Evolutionary conservation across 1,284 basidiomycete species (phyloP).

Genomic region (Hemileia vastatrix): DNA sequence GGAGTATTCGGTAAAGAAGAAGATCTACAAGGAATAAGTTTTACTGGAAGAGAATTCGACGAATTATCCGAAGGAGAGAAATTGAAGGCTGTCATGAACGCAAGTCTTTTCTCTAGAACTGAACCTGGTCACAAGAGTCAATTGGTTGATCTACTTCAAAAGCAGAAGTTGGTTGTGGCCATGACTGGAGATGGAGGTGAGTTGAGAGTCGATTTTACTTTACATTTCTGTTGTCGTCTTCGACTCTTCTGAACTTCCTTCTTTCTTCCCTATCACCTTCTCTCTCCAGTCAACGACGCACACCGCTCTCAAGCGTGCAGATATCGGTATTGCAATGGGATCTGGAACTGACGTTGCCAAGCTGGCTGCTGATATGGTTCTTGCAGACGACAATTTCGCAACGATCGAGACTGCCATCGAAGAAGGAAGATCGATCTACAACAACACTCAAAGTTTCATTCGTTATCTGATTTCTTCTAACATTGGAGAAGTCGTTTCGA

Average conservation of each 20-base stretch:
- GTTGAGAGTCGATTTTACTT: too few relatives aligned
- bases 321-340: conserved; percentile 43
- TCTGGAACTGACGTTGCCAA: conserved; percentile 42
- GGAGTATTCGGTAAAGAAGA: conserved; percentile 34
- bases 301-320: conserved; percentile 42
- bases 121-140: conserved; percentile 41
- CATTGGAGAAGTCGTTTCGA: conserved; percentile 78
- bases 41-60: conserved; percentile 41
- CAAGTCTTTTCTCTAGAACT: conserved; percentile 37
- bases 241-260: neutral
- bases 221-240: conserved; percentile 5
- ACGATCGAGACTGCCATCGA: conserved; percentile 41
- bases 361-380: conserved; percentile 40
- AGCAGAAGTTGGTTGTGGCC: conserved; percentile 38
- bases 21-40: conserved; percentile 33
- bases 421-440: conserved; percentile 41
- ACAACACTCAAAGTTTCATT: conserved; percentile 43
- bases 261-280: neutral
- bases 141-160: conserved; percentile 40
- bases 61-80: conserved; percentile 29
- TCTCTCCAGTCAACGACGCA: conserved; percentile 38
- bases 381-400: conserved; percentile 44
- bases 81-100: conserved; percentile 30
- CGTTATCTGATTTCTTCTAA: conserved; percentile 39
- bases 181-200: conserved; percentile 45